Conservation (phyloP, 768 basidiomycete species). For the Boletellus ananas region DNA sequence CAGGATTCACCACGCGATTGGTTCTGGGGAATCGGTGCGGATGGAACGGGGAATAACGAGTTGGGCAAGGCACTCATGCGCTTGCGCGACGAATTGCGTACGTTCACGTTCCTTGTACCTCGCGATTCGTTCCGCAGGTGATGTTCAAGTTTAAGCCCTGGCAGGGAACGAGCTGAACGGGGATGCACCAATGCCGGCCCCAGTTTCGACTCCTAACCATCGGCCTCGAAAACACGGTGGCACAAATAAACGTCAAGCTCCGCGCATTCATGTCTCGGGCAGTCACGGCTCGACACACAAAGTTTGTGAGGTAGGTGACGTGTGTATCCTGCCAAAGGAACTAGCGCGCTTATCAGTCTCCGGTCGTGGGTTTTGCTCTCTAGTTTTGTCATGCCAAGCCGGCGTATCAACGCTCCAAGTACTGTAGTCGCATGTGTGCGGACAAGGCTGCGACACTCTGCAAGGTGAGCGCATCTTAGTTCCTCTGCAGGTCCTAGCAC, state of each 20-base stretch:
- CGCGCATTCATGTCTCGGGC: slow-evolving; percentile 7
- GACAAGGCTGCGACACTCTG: slow-evolving; percentile 35
- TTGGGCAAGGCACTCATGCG: slow-evolving; percentile 68
- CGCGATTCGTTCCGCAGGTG: not conserved
- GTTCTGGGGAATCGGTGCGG: slow-evolving; percentile 72
- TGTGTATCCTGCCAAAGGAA: not conserved
- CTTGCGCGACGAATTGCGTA: slow-evolving; percentile 52
- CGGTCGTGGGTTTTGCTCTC: slow-evolving; percentile 19
- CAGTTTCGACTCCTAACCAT: slow-evolving; percentile 3
- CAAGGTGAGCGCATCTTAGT: slow-evolving; percentile 12
- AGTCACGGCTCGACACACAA: slow-evolving; percentile 2
- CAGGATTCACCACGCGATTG: slow-evolving; percentile 72
- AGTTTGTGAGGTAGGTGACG: slow-evolving; percentile 23
- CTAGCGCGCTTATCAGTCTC: not conserved
- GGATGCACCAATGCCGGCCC: not conserved
- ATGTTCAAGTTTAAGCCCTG: slow-evolving; percentile 1
- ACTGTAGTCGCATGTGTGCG: slow-evolving; percentile 61
- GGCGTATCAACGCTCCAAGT: slow-evolving; percentile 51
- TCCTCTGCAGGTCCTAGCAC: not conserved
- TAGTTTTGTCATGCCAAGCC: slow-evolving; percentile 53
- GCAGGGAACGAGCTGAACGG: slow-evolving; percentile 12
- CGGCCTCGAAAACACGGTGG: not conserved
- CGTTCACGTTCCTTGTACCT: slow-evolving; percentile 4
- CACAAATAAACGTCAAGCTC: slow-evolving; percentile 6
- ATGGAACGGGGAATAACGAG: slow-evolving; percentile 65